Base-by-base conservation (phyloP, 306 rosid species). In the Macrotyloma uniflorum region DNA sequence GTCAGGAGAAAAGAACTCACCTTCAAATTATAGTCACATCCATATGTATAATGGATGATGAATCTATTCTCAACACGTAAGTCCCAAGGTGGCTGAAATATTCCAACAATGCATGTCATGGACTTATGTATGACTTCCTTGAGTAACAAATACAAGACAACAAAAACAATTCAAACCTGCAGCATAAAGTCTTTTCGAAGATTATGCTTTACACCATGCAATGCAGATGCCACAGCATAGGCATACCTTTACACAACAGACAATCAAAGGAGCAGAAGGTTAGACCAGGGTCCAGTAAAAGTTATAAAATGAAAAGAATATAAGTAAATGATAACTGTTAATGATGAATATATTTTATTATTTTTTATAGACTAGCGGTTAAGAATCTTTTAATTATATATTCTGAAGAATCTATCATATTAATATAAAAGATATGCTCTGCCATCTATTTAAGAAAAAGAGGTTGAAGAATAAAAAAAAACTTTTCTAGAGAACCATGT, bases 51-150 rank as follows among this genome's bases (percentile, higher is more conserved):
- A 80, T 93, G 98, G 73, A 93, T 85, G 78, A 93, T 91, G 66
- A 82, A 88, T 14, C 22, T 91, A 67, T 83, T 80, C 45, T 90
- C 91, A 0, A 89, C 86, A 1, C 81, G 67, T 16, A 79, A 47
- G 78, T 94, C 98, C 97, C 96, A 94, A 6, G 98, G 98, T 67
- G 98, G 98, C 98, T 94, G 98, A 79, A 89, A 55, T 64, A 24
- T 51, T 70, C 54, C 63, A 85, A 54, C 4, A 19, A 79, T 28
- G 63, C 16, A 33, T 42, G 75, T 76, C 62, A 80, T 61, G 74
- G 78, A 83, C 19, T 75, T 50, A 18, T 24, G 3, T 53, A 26
- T 33, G 62, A 77, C 18, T 79, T 72, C 8, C 5, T 11, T 7
- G 83, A 67, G 67, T 18, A 36, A 69, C 16, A 74, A 59, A 42